Percentiles rank a stretch among this genome's conserved stretches.
Conservation (phyloP, 2,329 filamentous ascomycete genomes). For the Pseudocercospora fijiensis region DNA sequence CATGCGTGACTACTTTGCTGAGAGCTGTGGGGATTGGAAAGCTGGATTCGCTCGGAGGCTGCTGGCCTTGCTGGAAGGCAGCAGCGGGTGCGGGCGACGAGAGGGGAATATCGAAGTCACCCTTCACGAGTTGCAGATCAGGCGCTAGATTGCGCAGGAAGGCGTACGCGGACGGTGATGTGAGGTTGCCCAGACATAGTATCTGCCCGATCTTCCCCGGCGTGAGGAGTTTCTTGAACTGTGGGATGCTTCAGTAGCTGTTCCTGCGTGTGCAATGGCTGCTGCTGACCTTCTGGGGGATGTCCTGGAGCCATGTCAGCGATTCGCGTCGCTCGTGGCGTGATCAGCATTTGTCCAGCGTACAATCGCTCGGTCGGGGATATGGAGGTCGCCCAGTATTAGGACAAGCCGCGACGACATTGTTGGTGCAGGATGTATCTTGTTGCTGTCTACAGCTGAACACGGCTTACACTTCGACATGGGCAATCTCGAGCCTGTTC, state of each 20-base stretch:
- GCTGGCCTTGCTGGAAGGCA: slow-evolving; percentile 18
- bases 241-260: slow-evolving; percentile 12
- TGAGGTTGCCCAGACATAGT: slow-evolving; percentile 59
- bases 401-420: slow-evolving; percentile 87
- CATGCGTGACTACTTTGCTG: slow-evolving; percentile 69
- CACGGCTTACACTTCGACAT: background rate
- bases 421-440: background rate
- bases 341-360: slow-evolving; percentile 2
- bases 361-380: slow-evolving; percentile 81
- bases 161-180: slow-evolving; percentile 57
- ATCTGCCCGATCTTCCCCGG: slow-evolving; percentile 60
- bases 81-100: slow-evolving; percentile 37
- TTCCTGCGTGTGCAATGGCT: slow-evolving; percentile 2
- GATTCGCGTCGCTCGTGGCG: slow-evolving; percentile 14
- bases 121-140: slow-evolving; percentile 68
- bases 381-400: slow-evolving; percentile 90
- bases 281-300: slow-evolving; percentile 73
- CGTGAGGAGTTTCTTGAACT: slow-evolving; percentile 59
- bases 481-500: background rate
- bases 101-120: slow-evolving; percentile 68
- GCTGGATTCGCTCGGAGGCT: slow-evolving; percentile 20
- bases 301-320: slow-evolving; percentile 56
- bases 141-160: slow-evolving; percentile 57
- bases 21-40: slow-evolving; percentile 50
- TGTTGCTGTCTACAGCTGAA: background rate